Evolutionary conservation across 2,329 filamentous ascomycete genomes (phyloP).

Genomic region (Cladosporium sp.): DNA sequence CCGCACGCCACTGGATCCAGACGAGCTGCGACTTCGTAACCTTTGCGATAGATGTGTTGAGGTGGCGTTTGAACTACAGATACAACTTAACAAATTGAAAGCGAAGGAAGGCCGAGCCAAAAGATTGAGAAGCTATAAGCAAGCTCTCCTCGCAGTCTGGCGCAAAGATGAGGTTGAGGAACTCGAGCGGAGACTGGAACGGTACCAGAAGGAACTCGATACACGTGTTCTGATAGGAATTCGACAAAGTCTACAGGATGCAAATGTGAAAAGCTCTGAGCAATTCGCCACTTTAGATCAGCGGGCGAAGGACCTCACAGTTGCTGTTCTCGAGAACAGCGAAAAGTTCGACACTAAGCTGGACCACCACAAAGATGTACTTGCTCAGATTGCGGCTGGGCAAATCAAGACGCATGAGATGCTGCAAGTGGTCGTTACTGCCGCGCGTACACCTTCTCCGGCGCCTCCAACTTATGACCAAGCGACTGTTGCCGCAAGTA

Average conservation of each 20-base stretch:
- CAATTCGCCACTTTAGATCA: not conserved
- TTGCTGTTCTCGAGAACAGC: not conserved
- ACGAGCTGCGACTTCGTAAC: not conserved
- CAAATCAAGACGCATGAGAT: not conserved
- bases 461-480: not conserved
- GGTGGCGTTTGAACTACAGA: not conserved
- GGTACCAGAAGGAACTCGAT: constrained; percentile 1
- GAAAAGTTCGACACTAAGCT: not conserved
- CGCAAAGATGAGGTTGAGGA: not conserved
- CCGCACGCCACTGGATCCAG: not conserved
- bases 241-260: not conserved
- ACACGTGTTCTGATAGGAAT: not conserved
- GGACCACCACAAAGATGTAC: not conserved
- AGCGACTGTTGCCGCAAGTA: not conserved
- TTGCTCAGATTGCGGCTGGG: not conserved
- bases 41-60: constrained; percentile 4
- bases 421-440: not conserved
- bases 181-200: not conserved
- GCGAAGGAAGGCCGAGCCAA: constrained; percentile 2
- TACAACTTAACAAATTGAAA: constrained; percentile 6
- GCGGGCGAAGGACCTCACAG: not conserved
- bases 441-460: not conserved
- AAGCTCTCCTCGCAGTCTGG: constrained; percentile 5
- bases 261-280: not conserved
- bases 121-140: constrained; percentile 4